Conservation (phyloP, 2,329 filamentous ascomycete species). For the Penicillium crustosum region DNA sequence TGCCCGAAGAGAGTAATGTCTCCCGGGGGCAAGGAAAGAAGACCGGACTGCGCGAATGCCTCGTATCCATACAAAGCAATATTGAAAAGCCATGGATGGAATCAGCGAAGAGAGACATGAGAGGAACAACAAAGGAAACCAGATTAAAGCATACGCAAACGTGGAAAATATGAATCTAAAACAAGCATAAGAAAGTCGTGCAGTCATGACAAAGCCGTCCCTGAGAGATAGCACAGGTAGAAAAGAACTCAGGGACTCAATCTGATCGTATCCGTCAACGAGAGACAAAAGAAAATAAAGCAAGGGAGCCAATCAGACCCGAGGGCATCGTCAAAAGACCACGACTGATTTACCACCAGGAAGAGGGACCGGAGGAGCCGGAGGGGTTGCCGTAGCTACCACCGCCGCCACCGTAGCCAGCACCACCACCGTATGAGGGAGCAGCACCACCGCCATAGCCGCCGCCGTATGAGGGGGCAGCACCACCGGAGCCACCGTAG, state of each 20-base stretch:
- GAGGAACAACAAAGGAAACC: slow-evolving; percentile 20
- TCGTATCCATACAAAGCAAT: slow-evolving; percentile 38
- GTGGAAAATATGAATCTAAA: slow-evolving; percentile 25
- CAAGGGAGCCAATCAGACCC: slow-evolving; percentile 40
- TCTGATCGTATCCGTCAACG: slow-evolving; percentile 43
- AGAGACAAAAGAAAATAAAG: slow-evolving; percentile 35
- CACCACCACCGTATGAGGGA: slow-evolving; percentile 30
- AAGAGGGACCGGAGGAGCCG: slow-evolving; percentile 51
- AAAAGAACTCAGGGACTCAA: slow-evolving; percentile 35
- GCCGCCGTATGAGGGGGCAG: slow-evolving; percentile 28
- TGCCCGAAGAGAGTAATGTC: slow-evolving; percentile 27
- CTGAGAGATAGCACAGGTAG: slow-evolving; percentile 31
- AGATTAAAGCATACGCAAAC: slow-evolving; percentile 16
- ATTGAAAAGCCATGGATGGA: slow-evolving; percentile 30
- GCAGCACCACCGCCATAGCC: slow-evolving; percentile 32
- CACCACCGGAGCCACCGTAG: slow-evolving; percentile 29
- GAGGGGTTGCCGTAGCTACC: slow-evolving; percentile 51
- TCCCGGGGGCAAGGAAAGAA: slow-evolving; percentile 32
- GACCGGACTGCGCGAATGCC: slow-evolving; percentile 42
- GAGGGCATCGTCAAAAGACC: slow-evolving; percentile 43
- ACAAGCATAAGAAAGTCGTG: slow-evolving; percentile 40
- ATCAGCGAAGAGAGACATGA: slow-evolving; percentile 16
- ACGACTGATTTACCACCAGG: slow-evolving; percentile 52
- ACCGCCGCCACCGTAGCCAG: slow-evolving; percentile 39
- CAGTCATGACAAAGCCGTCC: slow-evolving; percentile 48